Percentiles rank a stretch among this genome's conserved stretches.
phyloP scores from a whole-genome alignment of 2,329 filamentous ascomycete genomes.

The Scedosporium dehoogii region DNA sequence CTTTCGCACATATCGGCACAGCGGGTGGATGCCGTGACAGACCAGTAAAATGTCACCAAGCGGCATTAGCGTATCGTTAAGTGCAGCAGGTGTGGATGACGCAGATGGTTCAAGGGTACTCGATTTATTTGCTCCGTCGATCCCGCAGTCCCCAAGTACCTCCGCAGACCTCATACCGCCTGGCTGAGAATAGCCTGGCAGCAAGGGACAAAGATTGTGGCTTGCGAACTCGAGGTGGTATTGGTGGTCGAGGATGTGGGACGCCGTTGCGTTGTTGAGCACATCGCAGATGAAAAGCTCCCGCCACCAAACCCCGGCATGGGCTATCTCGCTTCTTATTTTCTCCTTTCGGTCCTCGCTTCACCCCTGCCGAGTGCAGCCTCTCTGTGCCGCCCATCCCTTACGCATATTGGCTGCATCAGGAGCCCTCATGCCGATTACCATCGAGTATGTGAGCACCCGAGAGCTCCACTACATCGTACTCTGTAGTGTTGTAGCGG shows the following conservation, averaged over 20 bases:
- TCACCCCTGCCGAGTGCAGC: neutral
- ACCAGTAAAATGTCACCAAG: neutral
- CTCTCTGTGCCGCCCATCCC: neutral
- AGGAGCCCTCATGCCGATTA: neutral
- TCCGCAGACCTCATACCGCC: neutral
- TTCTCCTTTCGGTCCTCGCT: neutral
- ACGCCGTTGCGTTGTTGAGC: neutral
- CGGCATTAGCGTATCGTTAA: neutral
- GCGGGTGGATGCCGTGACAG: neutral
- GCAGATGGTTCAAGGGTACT: neutral
- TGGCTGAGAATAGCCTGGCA: too few species aligned
- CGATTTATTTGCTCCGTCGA: neutral
- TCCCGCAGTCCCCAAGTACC: neutral
- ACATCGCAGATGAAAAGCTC: neutral
- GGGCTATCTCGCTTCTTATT: neutral
- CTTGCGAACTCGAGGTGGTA: neutral
- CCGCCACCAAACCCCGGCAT: neutral
- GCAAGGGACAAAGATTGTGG: neutral
- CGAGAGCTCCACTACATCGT: neutral
- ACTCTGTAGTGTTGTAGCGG: neutral
- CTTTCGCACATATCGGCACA: slow-evolving; percentile 1
- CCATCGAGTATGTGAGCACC: neutral
- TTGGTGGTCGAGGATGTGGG: neutral
- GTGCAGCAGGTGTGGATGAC: neutral
- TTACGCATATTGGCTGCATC: neutral